Conservation (phyloP, 2,329 filamentous ascomycete species). For the Pyrenochaeta sp. region DNA sequence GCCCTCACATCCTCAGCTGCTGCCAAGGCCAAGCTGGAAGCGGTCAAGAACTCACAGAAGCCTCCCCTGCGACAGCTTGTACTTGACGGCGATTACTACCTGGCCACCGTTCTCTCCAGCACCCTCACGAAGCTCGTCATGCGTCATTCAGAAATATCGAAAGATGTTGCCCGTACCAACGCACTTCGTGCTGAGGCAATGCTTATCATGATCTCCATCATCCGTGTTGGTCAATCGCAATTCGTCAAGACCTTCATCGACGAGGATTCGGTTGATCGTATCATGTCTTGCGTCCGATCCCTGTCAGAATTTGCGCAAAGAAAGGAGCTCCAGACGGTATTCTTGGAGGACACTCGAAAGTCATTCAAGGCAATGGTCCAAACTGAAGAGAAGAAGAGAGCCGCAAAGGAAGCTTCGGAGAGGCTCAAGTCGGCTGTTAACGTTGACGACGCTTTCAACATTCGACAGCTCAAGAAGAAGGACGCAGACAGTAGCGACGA, state of each 20-base stretch:
- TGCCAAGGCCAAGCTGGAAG: constrained; percentile 88
- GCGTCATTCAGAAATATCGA: constrained; percentile 92
- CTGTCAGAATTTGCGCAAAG: constrained; percentile 88
- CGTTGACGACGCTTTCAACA: constrained; percentile 92
- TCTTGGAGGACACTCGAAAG: constrained; percentile 91
- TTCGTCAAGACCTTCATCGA: constrained; percentile 98
- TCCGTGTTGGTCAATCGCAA: constrained; percentile 97
- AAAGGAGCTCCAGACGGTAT: constrained; percentile 90
- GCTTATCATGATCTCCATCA: constrained; percentile 99
- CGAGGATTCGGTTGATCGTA: constrained; percentile 96
- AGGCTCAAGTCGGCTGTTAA: constrained; percentile 94
- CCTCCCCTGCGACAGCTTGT: constrained; percentile 90
- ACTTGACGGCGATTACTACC: constrained; percentile 95
- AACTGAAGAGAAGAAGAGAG: constrained; percentile 95
- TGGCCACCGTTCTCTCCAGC: constrained; percentile 92
- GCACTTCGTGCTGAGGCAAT: constrained; percentile 95
- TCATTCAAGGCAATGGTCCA: constrained; percentile 98
- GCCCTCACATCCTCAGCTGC: constrained; percentile 93
- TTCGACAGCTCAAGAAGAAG: constrained; percentile 91
- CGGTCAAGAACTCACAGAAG: constrained; percentile 96
- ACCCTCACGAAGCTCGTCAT: constrained; percentile 97
- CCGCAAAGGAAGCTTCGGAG: constrained; percentile 90
- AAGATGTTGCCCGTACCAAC: constrained; percentile 86
- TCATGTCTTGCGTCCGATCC: constrained; percentile 96
- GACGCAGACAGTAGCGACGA: constrained; percentile 81